Conservation (phyloP, 1,139 yeast species). For the Scheffersomyces parashehatae region DNA sequence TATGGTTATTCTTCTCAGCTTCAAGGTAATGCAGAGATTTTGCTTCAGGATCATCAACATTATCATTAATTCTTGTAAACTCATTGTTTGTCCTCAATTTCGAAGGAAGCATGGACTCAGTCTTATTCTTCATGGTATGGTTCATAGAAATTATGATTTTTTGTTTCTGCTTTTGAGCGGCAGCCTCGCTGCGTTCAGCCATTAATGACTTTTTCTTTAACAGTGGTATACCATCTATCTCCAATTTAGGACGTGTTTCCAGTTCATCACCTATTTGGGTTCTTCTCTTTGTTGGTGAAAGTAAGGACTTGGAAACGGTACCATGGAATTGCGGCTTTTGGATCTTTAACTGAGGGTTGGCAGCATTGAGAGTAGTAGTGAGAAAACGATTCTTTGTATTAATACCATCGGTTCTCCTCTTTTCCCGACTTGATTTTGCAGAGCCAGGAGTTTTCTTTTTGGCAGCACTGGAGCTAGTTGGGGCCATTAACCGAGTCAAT, state of each 20-base stretch:
- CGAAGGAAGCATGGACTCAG: background rate
- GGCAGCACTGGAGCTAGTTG: constrained; percentile 34
- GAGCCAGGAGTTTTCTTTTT: constrained; percentile 14
- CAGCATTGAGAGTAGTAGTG: constrained; percentile 37
- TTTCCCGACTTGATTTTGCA: constrained; percentile 6
- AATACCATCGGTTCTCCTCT: constrained; percentile 7
- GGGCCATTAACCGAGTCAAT: constrained; percentile 24
- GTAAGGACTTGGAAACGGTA: constrained; percentile 4
- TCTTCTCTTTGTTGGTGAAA: constrained; percentile 15
- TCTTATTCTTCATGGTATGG: constrained; percentile 14
- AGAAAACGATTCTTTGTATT: constrained; percentile 32
- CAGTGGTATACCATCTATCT: constrained; percentile 18
- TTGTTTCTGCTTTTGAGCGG: constrained; percentile 30
- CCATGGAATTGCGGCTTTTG: constrained; percentile 10
- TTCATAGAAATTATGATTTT: constrained; percentile 31
- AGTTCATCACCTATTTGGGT: constrained; percentile 8
- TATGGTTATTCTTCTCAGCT: background rate
- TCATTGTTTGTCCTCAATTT: background rate
- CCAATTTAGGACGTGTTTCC: constrained; percentile 16
- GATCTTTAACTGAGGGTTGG: constrained; percentile 16
- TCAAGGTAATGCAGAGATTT: background rate
- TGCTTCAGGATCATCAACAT: background rate
- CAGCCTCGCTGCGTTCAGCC: constrained; percentile 32
- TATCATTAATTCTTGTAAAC: background rate
- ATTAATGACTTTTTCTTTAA: constrained; percentile 33